These are phyloP conservation scores for Saxophila tyrrhenica DNA, from an alignment of 495 filamentous ascomycete genomes.

Conservation along the genomic window DNA sequence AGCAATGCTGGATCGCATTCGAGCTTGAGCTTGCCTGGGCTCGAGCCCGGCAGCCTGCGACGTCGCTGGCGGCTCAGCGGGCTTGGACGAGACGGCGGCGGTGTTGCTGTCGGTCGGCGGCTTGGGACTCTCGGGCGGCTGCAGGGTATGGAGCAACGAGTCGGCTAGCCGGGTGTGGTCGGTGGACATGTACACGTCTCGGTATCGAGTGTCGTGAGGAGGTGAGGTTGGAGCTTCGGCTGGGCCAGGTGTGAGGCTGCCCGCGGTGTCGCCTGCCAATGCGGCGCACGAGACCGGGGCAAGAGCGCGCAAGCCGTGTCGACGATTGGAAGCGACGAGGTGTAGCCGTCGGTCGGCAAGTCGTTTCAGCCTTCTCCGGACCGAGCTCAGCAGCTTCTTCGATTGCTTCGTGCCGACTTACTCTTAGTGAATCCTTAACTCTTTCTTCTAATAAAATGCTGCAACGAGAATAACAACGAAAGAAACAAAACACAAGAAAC, in stretches of 20 bases:
- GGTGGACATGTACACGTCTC: not conserved
- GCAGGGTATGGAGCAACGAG: not conserved
- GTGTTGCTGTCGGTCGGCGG: slow-evolving; percentile 1
- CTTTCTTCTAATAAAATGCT: no score
- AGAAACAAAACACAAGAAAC: no score
- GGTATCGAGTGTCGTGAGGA: not conserved
- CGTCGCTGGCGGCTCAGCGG: not conserved
- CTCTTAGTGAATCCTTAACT: no score
- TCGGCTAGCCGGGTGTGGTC: slow-evolving; percentile 7
- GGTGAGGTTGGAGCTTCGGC: not conserved
- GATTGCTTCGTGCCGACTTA: no score
- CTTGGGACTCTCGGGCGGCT: not conserved
- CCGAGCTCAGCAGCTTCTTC: no score
- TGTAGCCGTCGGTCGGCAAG: not conserved
- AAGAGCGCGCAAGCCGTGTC: not conserved
- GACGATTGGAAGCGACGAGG: not conserved
- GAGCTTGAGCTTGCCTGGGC: slow-evolving; percentile 20
- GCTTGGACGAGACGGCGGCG: slow-evolving; percentile 1
- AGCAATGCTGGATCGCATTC: slow-evolving; percentile 69
- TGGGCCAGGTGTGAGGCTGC: no score
- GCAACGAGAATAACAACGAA: no score
- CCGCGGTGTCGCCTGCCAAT: no score
- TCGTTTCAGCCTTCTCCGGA: not conserved
- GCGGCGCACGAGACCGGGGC: no score
- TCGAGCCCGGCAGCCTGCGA: slow-evolving; percentile 13